Base-by-base conservation (phyloP, 257 asterid genomes). In the Hygrophila difformis region DNA sequence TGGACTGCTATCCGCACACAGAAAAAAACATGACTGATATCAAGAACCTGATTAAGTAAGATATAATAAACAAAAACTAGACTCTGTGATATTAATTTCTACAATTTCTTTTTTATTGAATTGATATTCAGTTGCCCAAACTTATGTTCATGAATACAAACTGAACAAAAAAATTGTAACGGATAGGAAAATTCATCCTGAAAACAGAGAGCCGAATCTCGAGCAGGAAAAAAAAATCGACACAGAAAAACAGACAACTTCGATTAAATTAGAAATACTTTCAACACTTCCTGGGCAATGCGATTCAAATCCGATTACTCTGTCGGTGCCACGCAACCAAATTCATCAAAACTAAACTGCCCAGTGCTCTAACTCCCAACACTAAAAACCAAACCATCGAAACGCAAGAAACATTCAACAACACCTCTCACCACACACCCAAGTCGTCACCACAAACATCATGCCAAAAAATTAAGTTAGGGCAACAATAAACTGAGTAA, bases 251-350 rank as follows among this genome's bases (percentile, higher is more conserved):
- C n/a, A n/a, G n/a, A n/a, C n/a, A n/a, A n/a, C n/a, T n/a, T n/a
- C n/a, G n/a, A n/a, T n/a, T n/a, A n/a, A n/a, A n/a, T n/a, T n/a
- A n/a, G n/a, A n/a, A n/a, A n/a, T n/a, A n/a, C n/a, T n/a, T n/a
- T n/a, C n/a, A n/a, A n/a, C n/a, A n/a, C n/a, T 50, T 12, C 49
- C 51, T 12, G 59, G 22, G 35, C 23, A 24, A 4, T 37, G 18
- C 24, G 15, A 23, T 43, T 36, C 33, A 18, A 38, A 44, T 26
- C 44, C 39, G 39, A 53, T 26, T 51, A 19, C 17, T 20, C 43
- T 14, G 66, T 35, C 63, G 21, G 50, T 49, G 69, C 59, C 18
- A 33, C 13, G 15, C 37, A 42, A 47, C 11, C 7, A 8, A 12
- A 37, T 42, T 39, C 26, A 52, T 49, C 44, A 45, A 55, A 55